These are phyloP conservation scores for Trichophyton equinum DNA, from an alignment of 2,329 filamentous ascomycete genomes.

Conservation along the genomic window DNA sequence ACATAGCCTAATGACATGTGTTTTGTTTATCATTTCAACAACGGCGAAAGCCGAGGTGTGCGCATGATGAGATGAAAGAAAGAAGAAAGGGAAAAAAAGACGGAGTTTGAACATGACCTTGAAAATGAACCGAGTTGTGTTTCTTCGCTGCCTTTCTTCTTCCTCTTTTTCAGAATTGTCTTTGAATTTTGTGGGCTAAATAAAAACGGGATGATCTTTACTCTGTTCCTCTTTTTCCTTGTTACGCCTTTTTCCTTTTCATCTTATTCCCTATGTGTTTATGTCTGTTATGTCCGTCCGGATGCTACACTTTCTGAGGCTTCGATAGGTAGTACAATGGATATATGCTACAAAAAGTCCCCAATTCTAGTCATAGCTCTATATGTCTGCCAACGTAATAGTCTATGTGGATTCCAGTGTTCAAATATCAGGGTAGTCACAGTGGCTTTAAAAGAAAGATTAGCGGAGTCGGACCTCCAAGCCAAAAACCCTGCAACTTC, in stretches of 20 bases:
- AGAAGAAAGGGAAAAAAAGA: too few species aligned
- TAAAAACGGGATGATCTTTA: conserved; percentile 6
- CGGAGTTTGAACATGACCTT: not conserved
- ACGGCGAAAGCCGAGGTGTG: not conserved
- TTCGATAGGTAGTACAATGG: conserved; percentile 1
- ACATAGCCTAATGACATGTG: conserved; percentile 7
- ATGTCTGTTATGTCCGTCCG: not conserved
- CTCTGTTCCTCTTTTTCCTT: conserved; percentile 1
- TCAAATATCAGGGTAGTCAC: too few species aligned
- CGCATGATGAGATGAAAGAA: conserved; percentile 2
- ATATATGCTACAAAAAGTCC: not conserved
- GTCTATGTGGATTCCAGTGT: too few species aligned
- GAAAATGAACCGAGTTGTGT: not conserved
- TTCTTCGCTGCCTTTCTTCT: not conserved
- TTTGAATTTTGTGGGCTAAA: not conserved
- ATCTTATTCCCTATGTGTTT: not conserved
- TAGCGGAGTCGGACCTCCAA: too few species aligned
- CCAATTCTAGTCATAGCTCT: too few species aligned
- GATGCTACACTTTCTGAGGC: not conserved
- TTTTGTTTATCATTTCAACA: conserved; percentile 3
- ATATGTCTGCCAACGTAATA: too few species aligned
- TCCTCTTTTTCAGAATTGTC: not conserved
- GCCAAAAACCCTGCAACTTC: not conserved
- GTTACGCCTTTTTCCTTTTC: not conserved
- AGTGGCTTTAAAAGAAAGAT: too few species aligned